phyloP scores from a whole-genome alignment of 1,139 yeast genomes.

The Debaryomyces nepalensis region DNA sequence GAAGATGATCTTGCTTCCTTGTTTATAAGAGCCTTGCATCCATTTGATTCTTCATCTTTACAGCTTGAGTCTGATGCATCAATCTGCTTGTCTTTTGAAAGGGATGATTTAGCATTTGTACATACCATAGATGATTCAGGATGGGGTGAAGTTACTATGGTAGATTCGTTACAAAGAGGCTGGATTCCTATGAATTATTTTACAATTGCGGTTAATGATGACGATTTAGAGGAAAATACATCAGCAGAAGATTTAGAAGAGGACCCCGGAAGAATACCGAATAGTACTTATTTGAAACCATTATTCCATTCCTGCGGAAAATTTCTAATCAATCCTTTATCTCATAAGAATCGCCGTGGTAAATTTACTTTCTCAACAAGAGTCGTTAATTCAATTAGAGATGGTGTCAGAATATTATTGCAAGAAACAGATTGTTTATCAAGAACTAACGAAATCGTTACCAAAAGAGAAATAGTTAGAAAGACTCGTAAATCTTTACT shows the following conservation, averaged over 20 bases:
- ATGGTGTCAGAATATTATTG: slow-evolving; percentile 78
- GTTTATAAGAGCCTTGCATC: slow-evolving; percentile 70
- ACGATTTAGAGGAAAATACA: slow-evolving; percentile 23
- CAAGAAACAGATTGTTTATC: slow-evolving; percentile 85
- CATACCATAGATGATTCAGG: slow-evolving; percentile 92
- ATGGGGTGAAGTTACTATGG: slow-evolving; percentile 94
- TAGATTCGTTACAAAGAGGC: slow-evolving; percentile 75
- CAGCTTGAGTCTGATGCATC: slow-evolving; percentile 70
- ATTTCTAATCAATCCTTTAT: slow-evolving; percentile 72
- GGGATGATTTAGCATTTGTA: slow-evolving; percentile 81
- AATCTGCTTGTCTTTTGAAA: slow-evolving; percentile 81
- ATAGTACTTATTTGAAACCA: slow-evolving; percentile 56
- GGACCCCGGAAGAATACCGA: slow-evolving; percentile 35
- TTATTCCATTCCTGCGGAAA: slow-evolving; percentile 76
- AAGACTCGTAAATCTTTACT: slow-evolving; percentile 77
- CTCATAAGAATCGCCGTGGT: slow-evolving; percentile 46
- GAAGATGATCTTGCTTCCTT: slow-evolving; percentile 50
- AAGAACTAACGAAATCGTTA: slow-evolving; percentile 78
- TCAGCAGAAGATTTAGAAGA: slow-evolving; percentile 25
- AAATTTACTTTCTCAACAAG: slow-evolving; percentile 51
- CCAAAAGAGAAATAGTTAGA: slow-evolving; percentile 68
- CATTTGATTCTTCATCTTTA: slow-evolving; percentile 73
- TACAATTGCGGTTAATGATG: slow-evolving; percentile 57
- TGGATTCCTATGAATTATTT: slow-evolving; percentile 98
- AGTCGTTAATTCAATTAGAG: slow-evolving; percentile 59